These are phyloP conservation scores for Penicillium ucsense DNA, from an alignment of 495 filamentous ascomycete species.

Conservation along the genomic window DNA sequence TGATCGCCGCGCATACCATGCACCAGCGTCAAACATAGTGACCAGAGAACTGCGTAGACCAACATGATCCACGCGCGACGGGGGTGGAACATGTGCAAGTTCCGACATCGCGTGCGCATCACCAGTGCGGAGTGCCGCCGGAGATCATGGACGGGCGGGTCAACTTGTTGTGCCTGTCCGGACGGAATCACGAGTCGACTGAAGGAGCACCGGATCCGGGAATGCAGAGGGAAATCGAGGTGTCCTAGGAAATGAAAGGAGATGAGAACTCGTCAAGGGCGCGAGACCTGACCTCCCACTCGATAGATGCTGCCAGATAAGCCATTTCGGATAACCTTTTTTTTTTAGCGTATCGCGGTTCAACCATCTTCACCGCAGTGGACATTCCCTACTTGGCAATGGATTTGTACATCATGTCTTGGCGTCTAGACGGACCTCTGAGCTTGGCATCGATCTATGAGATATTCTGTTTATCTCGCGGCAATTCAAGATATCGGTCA, in stretches of 20 bases:
- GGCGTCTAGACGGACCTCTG: too few species aligned
- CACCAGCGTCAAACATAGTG: slow-evolving; percentile 30
- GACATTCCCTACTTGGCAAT: too few species aligned
- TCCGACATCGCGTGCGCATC: slow-evolving; percentile 40
- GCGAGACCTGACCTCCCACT: too few species aligned
- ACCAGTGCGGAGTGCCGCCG: slow-evolving; percentile 19
- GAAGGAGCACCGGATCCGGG: background rate
- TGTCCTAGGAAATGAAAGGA: slow-evolving; percentile 1
- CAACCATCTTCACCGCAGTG: too few species aligned
- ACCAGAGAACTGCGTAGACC: slow-evolving; percentile 30
- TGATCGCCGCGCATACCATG: slow-evolving; percentile 33
- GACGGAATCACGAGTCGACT: background rate
- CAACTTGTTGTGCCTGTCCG: too few species aligned
- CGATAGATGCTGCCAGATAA: slow-evolving; percentile 20
- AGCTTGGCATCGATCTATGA: too few species aligned
- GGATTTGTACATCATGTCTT: too few species aligned
- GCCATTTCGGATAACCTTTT: slow-evolving; percentile 8
- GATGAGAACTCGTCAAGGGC: background rate
- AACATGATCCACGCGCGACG: slow-evolving; percentile 28
- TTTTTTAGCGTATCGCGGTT: slow-evolving; percentile 4
- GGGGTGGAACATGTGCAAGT: slow-evolving; percentile 28
- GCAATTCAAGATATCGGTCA: too few species aligned
- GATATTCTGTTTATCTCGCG: too few species aligned
- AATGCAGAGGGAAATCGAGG: background rate
- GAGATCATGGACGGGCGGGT: slow-evolving; percentile 18